Percentiles rank a stretch among this genome's conserved stretches.
Conservation (phyloP, 2,329 filamentous ascomycete species). For the Stachybotrys chartarum region DNA sequence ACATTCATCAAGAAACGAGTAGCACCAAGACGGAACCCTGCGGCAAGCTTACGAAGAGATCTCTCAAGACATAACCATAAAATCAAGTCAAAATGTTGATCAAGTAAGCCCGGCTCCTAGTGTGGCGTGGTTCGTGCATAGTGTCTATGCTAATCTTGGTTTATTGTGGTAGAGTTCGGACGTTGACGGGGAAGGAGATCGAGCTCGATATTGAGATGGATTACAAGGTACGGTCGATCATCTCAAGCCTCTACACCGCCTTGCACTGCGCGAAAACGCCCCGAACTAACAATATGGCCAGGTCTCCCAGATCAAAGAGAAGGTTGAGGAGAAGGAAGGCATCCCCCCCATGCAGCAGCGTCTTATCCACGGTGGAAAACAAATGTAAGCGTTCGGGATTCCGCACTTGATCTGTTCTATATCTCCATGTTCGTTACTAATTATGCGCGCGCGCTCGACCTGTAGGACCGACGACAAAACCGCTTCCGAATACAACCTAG, state of each 20-base stretch:
- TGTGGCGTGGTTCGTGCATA: not conserved
- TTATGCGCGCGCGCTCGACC: not conserved
- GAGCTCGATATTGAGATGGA: slow-evolving; percentile 93
- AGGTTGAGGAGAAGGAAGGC: slow-evolving; percentile 97
- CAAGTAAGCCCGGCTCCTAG: slow-evolving; percentile 33
- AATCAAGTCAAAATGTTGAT: slow-evolving; percentile 30
- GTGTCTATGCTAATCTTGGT: not conserved
- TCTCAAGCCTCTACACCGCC: not conserved
- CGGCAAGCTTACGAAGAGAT: too few relatives aligned
- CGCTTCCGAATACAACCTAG: slow-evolving; percentile 80
- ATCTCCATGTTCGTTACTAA: not conserved
- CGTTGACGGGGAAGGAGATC: slow-evolving; percentile 96
- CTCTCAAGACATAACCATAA: not conserved
- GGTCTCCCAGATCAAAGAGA: slow-evolving; percentile 96
- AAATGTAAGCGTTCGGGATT: slow-evolving; percentile 62
- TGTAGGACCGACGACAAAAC: slow-evolving; percentile 90
- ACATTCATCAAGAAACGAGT: not conserved
- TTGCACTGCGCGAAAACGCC: not conserved
- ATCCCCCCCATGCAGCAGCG: slow-evolving; percentile 96
- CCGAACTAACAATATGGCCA: slow-evolving; percentile 27
- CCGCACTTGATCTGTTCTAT: not conserved
- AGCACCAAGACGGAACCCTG: not conserved
- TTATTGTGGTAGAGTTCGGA: slow-evolving; percentile 66
- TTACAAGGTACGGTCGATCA: slow-evolving; percentile 67
- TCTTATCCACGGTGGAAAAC: slow-evolving; percentile 93